Evolutionary conservation across 2,329 filamentous ascomycete genomes (phyloP).

Genomic region (Phyllosticta capitalensis): DNA sequence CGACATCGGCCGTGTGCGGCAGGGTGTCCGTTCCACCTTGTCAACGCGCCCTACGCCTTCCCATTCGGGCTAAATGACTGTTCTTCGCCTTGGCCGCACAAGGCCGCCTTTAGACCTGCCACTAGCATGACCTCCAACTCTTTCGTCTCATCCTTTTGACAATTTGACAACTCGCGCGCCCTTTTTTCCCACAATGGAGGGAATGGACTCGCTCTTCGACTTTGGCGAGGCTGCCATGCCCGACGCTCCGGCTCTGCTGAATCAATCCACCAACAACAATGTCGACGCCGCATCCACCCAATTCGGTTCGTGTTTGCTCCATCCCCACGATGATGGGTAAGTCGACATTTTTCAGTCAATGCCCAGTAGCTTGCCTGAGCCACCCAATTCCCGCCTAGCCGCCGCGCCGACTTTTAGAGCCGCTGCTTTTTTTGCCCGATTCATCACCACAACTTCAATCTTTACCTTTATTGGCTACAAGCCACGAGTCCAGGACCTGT

Average conservation of each 20-base stretch:
- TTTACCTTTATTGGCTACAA: neutral
- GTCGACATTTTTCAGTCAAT: slow-evolving; percentile 1
- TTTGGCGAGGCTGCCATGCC: slow-evolving; percentile 29
- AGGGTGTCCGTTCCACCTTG: neutral
- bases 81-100: neutral
- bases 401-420: neutral
- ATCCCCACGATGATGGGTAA: slow-evolving; percentile 20
- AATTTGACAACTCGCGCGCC: neutral
- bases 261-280: slow-evolving; percentile 5
- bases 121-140: neutral
- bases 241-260: slow-evolving; percentile 12
- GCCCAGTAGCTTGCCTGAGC: neutral
- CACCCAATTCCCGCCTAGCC: too few species aligned
- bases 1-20: neutral
- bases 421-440: neutral
- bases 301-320: slow-evolving; percentile 16
- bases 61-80: neutral
- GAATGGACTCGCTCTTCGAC: slow-evolving; percentile 25
- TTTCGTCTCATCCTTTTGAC: neutral
- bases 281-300: slow-evolving; percentile 9
- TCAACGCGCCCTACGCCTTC: neutral
- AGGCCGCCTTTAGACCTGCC: neutral
- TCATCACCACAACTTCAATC: neutral
- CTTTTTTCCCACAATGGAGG: slow-evolving; percentile 2
- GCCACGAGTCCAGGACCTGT: neutral